Evolutionary conservation across 1,284 basidiomycete genomes (phyloP), one percentile per base, ranked within the genome.

Genomic region (Sporisorium exsertum): DNA sequence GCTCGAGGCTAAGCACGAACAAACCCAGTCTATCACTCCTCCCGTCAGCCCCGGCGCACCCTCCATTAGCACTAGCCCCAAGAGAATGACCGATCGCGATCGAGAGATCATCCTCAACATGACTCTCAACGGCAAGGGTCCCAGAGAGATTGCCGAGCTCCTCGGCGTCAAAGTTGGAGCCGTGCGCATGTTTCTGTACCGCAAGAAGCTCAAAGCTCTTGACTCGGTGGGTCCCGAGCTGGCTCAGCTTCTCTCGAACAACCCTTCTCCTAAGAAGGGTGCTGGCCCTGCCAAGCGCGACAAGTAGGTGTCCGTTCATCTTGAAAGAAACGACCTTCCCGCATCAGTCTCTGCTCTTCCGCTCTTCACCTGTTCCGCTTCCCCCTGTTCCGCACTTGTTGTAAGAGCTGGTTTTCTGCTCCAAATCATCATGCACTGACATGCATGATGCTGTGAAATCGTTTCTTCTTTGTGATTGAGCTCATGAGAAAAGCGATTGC

Each of bases 71-170:
- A 1, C 13, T 2, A n/a, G n/a, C n/a, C n/a, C 22, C 42, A 47
- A 35, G 16, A 42, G 0, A 13, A 65, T 59, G 3, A 46, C 55
- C 40, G 54, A 64, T 2, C 20, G 22, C 0, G 63, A 71, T 8
- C 58, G 50, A 20, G 50, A 58, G 22, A 50, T 51, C 20, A 71
- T 71, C 51, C 20, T 58, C 10, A 22, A 15, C 16, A 47, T 71
- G 49, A 32, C 32, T 3, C 24, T 37, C 10, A 10, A 8, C 16
- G 68, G 68, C 32, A 62, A 55, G 32, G 6, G 8, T 1, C 37
- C 54, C 12, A 3, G 0, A 2, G 57, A 61, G 18, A 65, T 71
- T 26, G 68, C 58, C 2, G 16, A 29, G 4, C 8, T 26, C 2
- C 55, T 71, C 29, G 63, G 45, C 12, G 27, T 71, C 26, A 61